Percentiles rank a stretch among this genome's conserved stretches.
Conservation (phyloP, 2,329 filamentous ascomycete genomes). For the Aspergillus texensis region DNA sequence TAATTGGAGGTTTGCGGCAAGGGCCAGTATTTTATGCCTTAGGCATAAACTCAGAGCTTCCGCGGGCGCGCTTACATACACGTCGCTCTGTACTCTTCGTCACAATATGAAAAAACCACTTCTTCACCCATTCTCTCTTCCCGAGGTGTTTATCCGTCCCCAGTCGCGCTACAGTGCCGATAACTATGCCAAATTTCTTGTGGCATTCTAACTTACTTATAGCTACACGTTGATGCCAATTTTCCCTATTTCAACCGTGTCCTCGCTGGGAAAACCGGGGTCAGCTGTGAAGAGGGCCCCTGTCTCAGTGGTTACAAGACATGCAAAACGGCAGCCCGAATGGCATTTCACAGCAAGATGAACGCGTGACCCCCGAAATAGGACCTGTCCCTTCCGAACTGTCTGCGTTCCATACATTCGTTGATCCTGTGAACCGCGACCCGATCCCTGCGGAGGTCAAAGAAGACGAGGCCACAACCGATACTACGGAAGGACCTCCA, state of each 20-base stretch:
- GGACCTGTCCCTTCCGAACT: constrained; percentile 26
- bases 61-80: constrained; percentile 37
- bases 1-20: constrained; percentile 33
- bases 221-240: constrained; percentile 46
- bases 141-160: constrained; percentile 33
- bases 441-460: constrained; percentile 31
- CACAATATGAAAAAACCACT: constrained; percentile 45
- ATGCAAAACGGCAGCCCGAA: constrained; percentile 51
- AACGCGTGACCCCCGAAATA: constrained; percentile 37
- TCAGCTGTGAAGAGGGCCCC: constrained; percentile 45
- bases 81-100: constrained; percentile 27
- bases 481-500: constrained; percentile 43
- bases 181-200: constrained; percentile 49
- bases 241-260: constrained; percentile 36
- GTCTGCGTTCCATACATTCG: constrained; percentile 21
- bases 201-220: constrained; percentile 33
- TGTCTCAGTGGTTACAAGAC: constrained; percentile 46
- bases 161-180: constrained; percentile 45
- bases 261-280: constrained; percentile 50
- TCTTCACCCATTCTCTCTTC: constrained; percentile 39
- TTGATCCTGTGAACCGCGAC: constrained; percentile 27
- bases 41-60: constrained; percentile 19
- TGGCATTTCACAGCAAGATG: constrained; percentile 44
- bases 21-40: constrained; percentile 16
- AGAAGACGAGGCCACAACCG: constrained; percentile 30